Evolutionary conservation across 805 yeast species (phyloP), one percentile per base, ranked within the genome.

Genomic region (Phaffomyces opuntiae): DNA sequence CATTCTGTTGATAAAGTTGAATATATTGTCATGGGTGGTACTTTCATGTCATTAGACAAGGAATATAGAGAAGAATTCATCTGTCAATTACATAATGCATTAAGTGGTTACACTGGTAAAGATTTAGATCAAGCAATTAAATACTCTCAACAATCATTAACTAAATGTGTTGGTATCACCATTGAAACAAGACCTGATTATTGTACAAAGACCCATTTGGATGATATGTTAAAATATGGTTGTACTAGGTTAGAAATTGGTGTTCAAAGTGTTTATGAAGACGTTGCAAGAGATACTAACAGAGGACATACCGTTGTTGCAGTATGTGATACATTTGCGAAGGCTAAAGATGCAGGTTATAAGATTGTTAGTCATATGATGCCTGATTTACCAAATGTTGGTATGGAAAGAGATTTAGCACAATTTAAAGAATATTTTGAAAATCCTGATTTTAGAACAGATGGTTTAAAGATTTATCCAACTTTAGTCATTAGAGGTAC

Each of bases 381-480:
- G 99, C 99, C 99, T 14, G 99, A 93, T 71, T 73, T 93, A 57
- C 99, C 99, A 16, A 93, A 93, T 60, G 97, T 93, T 48, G 99
- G 98, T 17, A 87, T 91, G 96, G 99, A 93, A 67, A 78, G 99
- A 63, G 99, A 93, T 63, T 70, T 91, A 48, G 96, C 89, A 60
- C 99, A 93, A 68, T 93, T 93, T 62, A 80, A 83, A 59, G 99
- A 93, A 64, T 93, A 93, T 69, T 93, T 93, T 62, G 98, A 91
- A 57, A 93, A 87, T 63, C 99, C 99, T 1, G 96, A 80, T 27
- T 93, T 93, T 67, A 78, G 99, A 65, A 93, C 99, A 3, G 99
- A 93, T 63, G 99, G 99, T 34, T 74, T 93, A 52, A 93, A 93
- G 63, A 75, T 93, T 42, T 93, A 93, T 63, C 99, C 99, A 16